phyloP scores from a whole-genome alignment of 2,329 filamentous ascomycete species.

The Tricladium varicosporioides region DNA sequence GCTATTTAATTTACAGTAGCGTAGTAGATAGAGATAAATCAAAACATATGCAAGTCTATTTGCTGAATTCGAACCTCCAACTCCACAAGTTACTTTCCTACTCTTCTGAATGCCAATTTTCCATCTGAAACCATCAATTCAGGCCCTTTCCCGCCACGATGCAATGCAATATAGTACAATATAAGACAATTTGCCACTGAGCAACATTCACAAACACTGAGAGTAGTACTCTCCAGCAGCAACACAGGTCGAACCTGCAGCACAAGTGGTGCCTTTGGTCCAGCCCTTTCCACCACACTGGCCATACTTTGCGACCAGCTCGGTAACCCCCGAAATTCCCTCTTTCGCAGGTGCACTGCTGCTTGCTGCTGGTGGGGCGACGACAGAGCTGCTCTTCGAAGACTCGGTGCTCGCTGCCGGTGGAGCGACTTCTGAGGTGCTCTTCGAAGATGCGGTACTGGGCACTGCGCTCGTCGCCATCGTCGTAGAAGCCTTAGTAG shows the following conservation, averaged over 20 bases:
- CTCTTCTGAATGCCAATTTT: too few relatives aligned
- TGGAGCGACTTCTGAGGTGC: background rate
- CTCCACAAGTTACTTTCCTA: too few relatives aligned
- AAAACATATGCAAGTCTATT: too few relatives aligned
- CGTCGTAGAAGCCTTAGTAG: background rate
- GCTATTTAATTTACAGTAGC: too few relatives aligned
- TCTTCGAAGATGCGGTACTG: background rate
- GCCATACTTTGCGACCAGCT: conserved; percentile 8
- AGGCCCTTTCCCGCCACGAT: too few relatives aligned
- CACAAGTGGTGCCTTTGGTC: conserved; percentile 9
- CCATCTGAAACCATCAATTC: too few relatives aligned
- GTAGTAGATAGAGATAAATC: too few relatives aligned
- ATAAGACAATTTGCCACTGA: background rate
- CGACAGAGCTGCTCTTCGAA: too few relatives aligned
- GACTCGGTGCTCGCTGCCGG: too few relatives aligned
- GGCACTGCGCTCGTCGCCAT: background rate
- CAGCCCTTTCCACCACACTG: conserved; percentile 13
- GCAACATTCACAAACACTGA: conserved; percentile 5
- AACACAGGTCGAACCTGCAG: conserved; percentile 5
- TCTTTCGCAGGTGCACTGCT: background rate
- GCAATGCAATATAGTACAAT: too few relatives aligned
- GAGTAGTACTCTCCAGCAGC: conserved; percentile 7
- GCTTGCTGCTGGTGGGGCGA: background rate
- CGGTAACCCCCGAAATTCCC: conserved; percentile 5
- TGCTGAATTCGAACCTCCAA: too few relatives aligned